A percentile compares a stretch with the other conserved stretches of the same genome.
Evolutionary conservation across 2,329 filamentous ascomycete genomes (phyloP).

Genomic region (Ascocoryne sarcoides): DNA sequence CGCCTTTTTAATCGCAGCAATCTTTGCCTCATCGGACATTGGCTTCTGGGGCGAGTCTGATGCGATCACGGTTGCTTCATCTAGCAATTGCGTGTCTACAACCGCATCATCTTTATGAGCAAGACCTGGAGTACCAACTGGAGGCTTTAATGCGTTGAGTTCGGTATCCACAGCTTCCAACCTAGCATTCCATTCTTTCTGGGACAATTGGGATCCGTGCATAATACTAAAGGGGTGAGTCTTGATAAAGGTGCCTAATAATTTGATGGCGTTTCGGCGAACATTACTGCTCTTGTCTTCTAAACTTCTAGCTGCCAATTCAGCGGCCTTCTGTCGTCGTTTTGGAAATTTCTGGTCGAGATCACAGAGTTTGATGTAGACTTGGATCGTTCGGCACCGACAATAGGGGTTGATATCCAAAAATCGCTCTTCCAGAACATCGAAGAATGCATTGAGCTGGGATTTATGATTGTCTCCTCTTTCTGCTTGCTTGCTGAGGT

Average conservation of each 20-base stretch:
- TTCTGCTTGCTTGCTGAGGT: slow-evolving; percentile 87
- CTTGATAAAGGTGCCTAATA: slow-evolving; percentile 78
- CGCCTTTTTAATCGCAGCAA: slow-evolving; percentile 65
- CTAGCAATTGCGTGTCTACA: slow-evolving; percentile 69
- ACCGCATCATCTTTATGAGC: slow-evolving; percentile 59
- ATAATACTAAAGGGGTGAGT: slow-evolving; percentile 91
- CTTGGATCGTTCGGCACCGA: slow-evolving; percentile 82
- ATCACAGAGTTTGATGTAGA: slow-evolving; percentile 85
- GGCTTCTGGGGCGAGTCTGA: slow-evolving; percentile 56
- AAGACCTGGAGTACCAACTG: slow-evolving; percentile 59
- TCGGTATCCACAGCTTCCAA: slow-evolving; percentile 77
- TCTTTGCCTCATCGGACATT: slow-evolving; percentile 73
- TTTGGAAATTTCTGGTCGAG: slow-evolving; percentile 96
- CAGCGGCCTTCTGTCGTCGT: slow-evolving; percentile 75
- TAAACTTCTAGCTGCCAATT: slow-evolving; percentile 78
- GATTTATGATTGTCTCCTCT: slow-evolving; percentile 87
- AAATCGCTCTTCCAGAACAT: slow-evolving; percentile 92
- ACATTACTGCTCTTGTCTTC: slow-evolving; percentile 99
- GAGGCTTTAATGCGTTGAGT: slow-evolving; percentile 71
- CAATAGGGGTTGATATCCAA: slow-evolving; percentile 96
- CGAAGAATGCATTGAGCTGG: slow-evolving; percentile 94
- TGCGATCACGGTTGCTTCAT: slow-evolving; percentile 78
- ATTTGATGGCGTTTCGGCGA: slow-evolving; percentile 85
- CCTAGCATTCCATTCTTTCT: slow-evolving; percentile 76
- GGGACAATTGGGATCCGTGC: slow-evolving; percentile 77